A percentile compares a stretch with the other conserved stretches of the same genome.
These are phyloP conservation scores for Saccharomyces jurei DNA, from an alignment of 805 yeast genomes.

Conservation along the genomic window DNA sequence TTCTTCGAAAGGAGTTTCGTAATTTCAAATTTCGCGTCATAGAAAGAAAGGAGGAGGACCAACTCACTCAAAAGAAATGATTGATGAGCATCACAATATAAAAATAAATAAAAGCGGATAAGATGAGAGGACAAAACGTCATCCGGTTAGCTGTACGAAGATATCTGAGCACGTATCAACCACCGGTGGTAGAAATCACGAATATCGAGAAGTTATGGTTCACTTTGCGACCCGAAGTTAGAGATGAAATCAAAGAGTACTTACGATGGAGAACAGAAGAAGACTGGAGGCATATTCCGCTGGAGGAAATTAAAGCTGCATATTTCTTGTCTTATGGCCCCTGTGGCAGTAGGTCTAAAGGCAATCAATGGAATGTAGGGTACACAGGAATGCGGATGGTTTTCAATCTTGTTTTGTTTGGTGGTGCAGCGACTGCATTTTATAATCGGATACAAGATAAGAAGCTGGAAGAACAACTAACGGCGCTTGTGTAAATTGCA, in stretches of 20 bases:
- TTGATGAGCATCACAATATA: not conserved
- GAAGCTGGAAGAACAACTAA: not conserved
- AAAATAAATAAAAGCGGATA: not conserved
- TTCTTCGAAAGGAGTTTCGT: not conserved
- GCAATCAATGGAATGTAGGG: not conserved
- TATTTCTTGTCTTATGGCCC: constrained; percentile 33
- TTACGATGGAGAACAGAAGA: constrained; percentile 27
- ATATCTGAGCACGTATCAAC: constrained; percentile 1
- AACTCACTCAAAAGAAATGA: not conserved
- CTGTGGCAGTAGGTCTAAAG: constrained; percentile 33
- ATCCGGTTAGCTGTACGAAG: not conserved
- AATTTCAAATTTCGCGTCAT: not conserved
- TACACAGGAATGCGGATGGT: not conserved
- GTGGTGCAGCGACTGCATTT: not conserved
- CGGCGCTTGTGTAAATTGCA: not conserved
- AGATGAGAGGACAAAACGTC: not conserved
- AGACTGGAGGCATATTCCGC: constrained; percentile 28
- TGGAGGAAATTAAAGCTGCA: constrained; percentile 24
- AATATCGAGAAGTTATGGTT: constrained; percentile 21
- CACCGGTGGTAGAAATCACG: not conserved
- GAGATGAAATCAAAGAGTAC: constrained; percentile 33
- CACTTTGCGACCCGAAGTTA: constrained; percentile 26
- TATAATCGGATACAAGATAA: not conserved
- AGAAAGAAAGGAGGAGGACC: not conserved
- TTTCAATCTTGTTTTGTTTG: not conserved